Evolutionary conservation across 2,329 filamentous ascomycete genomes (phyloP), one percentile per base, ranked within the genome.

Genomic region (Xylaria sp.): DNA sequence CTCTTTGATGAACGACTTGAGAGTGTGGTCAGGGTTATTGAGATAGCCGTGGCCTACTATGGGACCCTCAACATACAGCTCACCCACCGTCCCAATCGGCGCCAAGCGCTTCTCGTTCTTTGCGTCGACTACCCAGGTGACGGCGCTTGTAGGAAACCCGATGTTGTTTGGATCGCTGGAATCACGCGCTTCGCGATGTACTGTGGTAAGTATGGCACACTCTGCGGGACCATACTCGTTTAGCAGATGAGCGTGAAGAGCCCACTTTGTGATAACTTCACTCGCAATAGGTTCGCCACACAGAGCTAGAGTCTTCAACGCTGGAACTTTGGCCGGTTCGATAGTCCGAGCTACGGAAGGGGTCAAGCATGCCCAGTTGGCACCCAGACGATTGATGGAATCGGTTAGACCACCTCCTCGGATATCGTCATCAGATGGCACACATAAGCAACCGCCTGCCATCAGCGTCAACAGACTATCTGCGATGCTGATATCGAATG

Each of bases 31-130:
- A 0, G 77, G 77, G 31, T 82, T 77, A 34, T 81, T 78, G 5
- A 83, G 73, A 69, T 84, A 84, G n/a, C 79, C 82, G 6, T 76
- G 70, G 1, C 78, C 80, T 2, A 84, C 68, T 7, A 77, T 74
- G 15, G 76, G 79, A 1, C 81, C 81, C 67, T 82, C 79, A 7
- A 84, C 73, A 7, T 81, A 74, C n/a, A 84, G 73, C 69, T 82
- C 80, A 13, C 81, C 81, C 3, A 81, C 73, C n/a, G 67, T 66
- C 2, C 80, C 81, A 8, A 68, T 60, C 12, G 61, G 65, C 1
- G 50, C 52, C 12, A 70, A 54, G 1, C 57, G 48, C 13, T 83
- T 72, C 39, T 79, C 76, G 39, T 76, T 72, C 3, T 52, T 10
- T 3, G 81, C 78, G 61, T 85, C 79, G 2, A 82, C 79, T 41